Evolutionary conservation across 192 early-diverging fungal genomes (phyloP), one percentile per base, ranked within the genome.

Genomic region (Rhizoclosmatium sp.): DNA sequence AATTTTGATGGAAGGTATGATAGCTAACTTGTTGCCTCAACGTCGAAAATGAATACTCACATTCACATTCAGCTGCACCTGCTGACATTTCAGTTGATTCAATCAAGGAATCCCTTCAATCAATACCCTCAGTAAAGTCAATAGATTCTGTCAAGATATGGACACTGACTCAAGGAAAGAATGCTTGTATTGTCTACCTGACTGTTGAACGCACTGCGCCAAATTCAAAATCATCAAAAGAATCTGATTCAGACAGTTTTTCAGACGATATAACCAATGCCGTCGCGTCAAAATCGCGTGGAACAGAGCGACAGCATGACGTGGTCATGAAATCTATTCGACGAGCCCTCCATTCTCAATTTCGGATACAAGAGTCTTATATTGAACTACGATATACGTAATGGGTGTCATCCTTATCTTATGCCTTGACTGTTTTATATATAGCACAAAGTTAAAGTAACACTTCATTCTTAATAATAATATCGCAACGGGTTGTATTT

Each of bases 1-100:
- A 0, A 87, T 94, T n/a, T 75, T 94, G 58, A 94, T 94, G 93
- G 92, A 94, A 85, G 47, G 3, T 49, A 62, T 64, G 14, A 2
- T 31, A 44, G 9, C 16, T 54, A 12, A 12, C 16, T 16, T 54
- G 14, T 41, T 14, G 14, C 16, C 46, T 54, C 51, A 12, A 31
- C 31, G 31, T 31, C 31, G 31, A 31, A 31, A 31, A 31, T 54
- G 51, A 7, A 16, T 54, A 54, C 5, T 16, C 51, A 12, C 16
- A 0, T 54, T 16, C 51, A 12, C 16, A 7, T 54, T 16, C 16
- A 69, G 67, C 41, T 44, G 19, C 67, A 2, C 67, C 67, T 12
- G 45, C 16, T 3, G 23, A 3, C 67, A 69, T 69, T 47, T 69
- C 41, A 12, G 59, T 64, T 16, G 59, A 75, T 2, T 19, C 42